Evolutionary conservation across 108 stramenopile species (phyloP), one percentile per base, ranked within the genome.

Genomic region (Stephanodiscus triporus): DNA sequence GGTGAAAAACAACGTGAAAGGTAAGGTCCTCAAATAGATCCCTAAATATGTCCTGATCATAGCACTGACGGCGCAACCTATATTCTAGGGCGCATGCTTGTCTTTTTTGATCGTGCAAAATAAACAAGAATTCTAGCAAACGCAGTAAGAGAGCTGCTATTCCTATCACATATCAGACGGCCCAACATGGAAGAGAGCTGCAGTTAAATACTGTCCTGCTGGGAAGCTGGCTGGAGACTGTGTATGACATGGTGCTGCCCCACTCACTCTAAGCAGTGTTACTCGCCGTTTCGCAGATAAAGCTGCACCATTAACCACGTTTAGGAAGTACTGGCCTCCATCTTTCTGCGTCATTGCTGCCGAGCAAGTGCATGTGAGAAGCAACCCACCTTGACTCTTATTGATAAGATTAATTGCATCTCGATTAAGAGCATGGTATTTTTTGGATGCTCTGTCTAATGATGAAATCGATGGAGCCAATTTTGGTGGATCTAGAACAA

Each of bases 401-500:
- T 73, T 63, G 26, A 93, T 83, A 5, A 96, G 70, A 59, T 92
- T 89, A 65, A 98, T 84, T 26, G 95, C 96, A 73, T 94, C 93
- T 55, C 90, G 78, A 66, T 98, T 98, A 26, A 98, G 50, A 9
- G 89, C 80, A 61, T 92, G 91, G 67, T 98, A 98, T 66, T 96
- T 97, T 26, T 87, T 75, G 4, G 85, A 76, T 22, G 96, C 97
- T 43, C 88, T 82, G 23, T 82, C 78, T 13, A 98, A 64, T 0
- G 73, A 62, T 29, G 82, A 76, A 16, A 86, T 75, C 27, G 84
- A 89, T 9, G 97, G 96, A 16, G 97, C 97, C 20, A 98, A 71
- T 80, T 98, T 98, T 22, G 97, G 96, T 45, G 97, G 97, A 83
- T 98, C 97, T 10, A 95, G 66, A 11, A 97, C 84, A 13, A 98